Base-by-base conservation (phyloP, 1,284 basidiomycete genomes). In the Phenoliferia sp. region DNA sequence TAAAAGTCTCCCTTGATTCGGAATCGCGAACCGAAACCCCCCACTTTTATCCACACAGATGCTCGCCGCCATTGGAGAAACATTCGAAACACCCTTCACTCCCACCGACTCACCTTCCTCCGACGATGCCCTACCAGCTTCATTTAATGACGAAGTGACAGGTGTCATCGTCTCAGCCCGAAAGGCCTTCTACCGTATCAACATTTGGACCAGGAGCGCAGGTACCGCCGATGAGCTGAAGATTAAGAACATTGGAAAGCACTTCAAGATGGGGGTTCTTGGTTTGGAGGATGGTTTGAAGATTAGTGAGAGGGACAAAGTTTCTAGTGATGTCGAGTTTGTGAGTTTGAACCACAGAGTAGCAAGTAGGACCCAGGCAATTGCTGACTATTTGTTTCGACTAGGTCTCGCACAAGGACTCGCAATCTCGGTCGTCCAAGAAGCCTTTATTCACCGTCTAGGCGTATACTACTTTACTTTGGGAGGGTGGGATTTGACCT, bases 41-140 rank as follows among this genome's bases (percentile, higher is more conserved):
- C 16, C 36, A 17, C 39, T 4, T 19, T 19, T 32, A 62, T 44
- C 16, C 36, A 33, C 67, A 31, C 22, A 95, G 92, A 94, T 96
- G 93, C 86, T 96, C 68, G 92, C 94, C 65, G 93, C 94, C 31
- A 96, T 97, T 73, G 94, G 94, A 59, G 94, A 96, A 81, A 96
- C 92, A 0, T 95, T 95, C 78, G 94, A 96, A 80, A 90, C 92
- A 9, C 85, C 88, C 62, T 77, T 80, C 52, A 71, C 77, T 35
- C 71, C 76, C 54, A 2, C 55, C 55, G 9, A 17, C 58, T 35
- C 74, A 75, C 71, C 79, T 80, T 57, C 64, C 50, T 0, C 66
- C 32, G 28, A 57, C 26, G 50, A 39, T n/a, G 50, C 64, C 1
- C 62, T 76, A 15, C 82, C 87, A 48, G 83, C 85, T n/a, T 78